phyloP scores from a whole-genome alignment of 169 alveolate species.

The Plasmodium inui region DNA sequence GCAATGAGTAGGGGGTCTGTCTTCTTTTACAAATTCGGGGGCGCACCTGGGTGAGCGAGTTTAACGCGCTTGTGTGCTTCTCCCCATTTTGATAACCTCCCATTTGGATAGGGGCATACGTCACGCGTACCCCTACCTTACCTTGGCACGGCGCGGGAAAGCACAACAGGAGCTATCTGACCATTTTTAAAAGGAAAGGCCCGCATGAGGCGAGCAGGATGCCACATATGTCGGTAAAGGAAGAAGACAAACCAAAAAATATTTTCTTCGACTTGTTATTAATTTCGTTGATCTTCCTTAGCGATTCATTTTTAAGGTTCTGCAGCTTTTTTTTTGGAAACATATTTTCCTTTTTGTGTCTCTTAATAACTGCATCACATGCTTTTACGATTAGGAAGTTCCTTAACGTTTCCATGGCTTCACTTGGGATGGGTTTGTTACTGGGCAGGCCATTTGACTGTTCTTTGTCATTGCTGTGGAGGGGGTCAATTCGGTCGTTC shows the following conservation, averaged over 20 bases:
- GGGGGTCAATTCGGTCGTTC: background rate
- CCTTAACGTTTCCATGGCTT: constrained; percentile 38
- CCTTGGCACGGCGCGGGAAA: background rate
- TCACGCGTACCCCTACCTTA: background rate
- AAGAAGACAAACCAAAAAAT: constrained; percentile 71
- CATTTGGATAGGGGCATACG: background rate
- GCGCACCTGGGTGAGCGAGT: background rate
- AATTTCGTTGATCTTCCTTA: constrained; percentile 42
- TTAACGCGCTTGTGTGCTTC: background rate
- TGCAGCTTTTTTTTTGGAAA: constrained; percentile 51
- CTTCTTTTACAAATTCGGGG: background rate
- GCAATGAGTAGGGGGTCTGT: background rate
- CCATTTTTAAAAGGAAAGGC: constrained; percentile 10
- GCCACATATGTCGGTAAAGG: constrained; percentile 67
- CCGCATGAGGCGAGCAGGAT: constrained; percentile 41
- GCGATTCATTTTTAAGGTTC: constrained; percentile 60
- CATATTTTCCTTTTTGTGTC: constrained; percentile 49
- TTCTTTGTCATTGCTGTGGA: background rate
- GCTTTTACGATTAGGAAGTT: constrained; percentile 45
- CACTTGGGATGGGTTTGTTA: background rate
- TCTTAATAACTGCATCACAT: constrained; percentile 50
- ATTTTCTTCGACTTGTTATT: constrained; percentile 46
- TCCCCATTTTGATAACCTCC: background rate
- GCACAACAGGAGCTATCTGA: constrained; percentile 1
- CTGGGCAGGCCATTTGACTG: background rate